Evolutionary conservation across 176 grass and related monocot species (phyloP).

Genomic region (Rhynchospora breviuscula): DNA sequence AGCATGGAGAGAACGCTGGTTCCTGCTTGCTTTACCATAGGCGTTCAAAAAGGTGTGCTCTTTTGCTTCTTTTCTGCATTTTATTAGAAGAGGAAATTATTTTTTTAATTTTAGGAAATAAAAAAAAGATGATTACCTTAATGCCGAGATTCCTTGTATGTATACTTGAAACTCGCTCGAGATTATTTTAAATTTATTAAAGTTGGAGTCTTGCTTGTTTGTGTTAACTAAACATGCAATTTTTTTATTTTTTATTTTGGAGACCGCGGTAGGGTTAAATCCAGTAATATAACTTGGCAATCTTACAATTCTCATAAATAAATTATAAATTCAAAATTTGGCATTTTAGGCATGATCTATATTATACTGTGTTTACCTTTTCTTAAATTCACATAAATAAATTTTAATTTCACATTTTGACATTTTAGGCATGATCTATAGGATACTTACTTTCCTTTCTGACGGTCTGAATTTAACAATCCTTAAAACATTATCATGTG

Average conservation of each 20-base stretch:
- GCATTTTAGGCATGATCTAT: not conserved
- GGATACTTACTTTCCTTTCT: no score
- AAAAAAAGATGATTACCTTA: not conserved
- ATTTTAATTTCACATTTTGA: no score
- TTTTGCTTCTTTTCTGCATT: not conserved
- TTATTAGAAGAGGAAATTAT: not conserved
- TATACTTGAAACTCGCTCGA: not conserved
- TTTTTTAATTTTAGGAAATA: not conserved
- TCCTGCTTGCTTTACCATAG: not conserved
- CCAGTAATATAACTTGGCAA: not conserved
- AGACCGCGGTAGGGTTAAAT: not conserved
- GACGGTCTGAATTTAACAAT: not conserved
- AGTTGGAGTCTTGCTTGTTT: not conserved
- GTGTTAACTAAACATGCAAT: not conserved
- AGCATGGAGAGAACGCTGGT: not conserved
- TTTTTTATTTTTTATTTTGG: not conserved
- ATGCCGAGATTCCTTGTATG: not conserved
- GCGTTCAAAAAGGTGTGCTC: constrained; percentile 15
- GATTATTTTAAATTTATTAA: not conserved
- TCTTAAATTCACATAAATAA: no score
- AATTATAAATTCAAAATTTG: not conserved
- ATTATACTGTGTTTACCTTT: not conserved
- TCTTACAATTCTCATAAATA: not conserved
- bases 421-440: no score
- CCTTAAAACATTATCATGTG: not conserved